phyloP scores from a whole-genome alignment of 2,329 filamentous ascomycete genomes.

The Alternaria sp. region DNA sequence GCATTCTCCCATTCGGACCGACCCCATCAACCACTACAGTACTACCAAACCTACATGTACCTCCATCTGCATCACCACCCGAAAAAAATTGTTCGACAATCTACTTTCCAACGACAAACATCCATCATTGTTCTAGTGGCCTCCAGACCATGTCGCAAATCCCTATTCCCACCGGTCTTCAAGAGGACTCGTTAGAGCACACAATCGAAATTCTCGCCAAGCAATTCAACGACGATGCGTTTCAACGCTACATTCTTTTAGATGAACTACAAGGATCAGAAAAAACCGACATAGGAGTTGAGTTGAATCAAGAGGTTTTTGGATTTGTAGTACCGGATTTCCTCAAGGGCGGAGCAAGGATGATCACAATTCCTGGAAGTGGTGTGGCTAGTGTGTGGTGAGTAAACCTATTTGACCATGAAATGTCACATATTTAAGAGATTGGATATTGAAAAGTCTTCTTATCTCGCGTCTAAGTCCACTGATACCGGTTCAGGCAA shows the following conservation, averaged over 20 bases:
- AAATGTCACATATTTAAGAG: neutral
- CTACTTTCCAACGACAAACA: neutral
- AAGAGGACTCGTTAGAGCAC: slow-evolving; percentile 15
- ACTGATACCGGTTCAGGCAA: neutral
- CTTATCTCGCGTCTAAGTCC: neutral
- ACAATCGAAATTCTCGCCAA: slow-evolving; percentile 12
- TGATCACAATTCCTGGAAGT: slow-evolving; percentile 11
- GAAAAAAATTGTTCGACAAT: neutral
- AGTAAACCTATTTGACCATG: neutral
- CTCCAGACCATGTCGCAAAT: neutral
- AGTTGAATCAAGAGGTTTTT: slow-evolving; percentile 11
- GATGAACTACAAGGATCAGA: slow-evolving; percentile 3
- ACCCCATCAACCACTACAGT: neutral
- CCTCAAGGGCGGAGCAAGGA: slow-evolving; percentile 6
- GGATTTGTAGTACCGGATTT: neutral
- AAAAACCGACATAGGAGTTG: neutral
- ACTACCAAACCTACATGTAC: neutral
- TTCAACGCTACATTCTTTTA: slow-evolving; percentile 10
- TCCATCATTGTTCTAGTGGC: neutral
- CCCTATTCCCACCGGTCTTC: slow-evolving; percentile 7
- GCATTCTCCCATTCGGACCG: slow-evolving; percentile 5
- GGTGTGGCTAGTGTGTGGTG: slow-evolving; percentile 18
- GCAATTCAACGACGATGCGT: slow-evolving; percentile 10
- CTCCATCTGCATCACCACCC: neutral
- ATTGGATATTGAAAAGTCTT: neutral